Percentiles rank a stretch among this genome's conserved stretches.
phyloP scores from a whole-genome alignment of 495 filamentous ascomycete genomes.

The Zalerion maritima region DNA sequence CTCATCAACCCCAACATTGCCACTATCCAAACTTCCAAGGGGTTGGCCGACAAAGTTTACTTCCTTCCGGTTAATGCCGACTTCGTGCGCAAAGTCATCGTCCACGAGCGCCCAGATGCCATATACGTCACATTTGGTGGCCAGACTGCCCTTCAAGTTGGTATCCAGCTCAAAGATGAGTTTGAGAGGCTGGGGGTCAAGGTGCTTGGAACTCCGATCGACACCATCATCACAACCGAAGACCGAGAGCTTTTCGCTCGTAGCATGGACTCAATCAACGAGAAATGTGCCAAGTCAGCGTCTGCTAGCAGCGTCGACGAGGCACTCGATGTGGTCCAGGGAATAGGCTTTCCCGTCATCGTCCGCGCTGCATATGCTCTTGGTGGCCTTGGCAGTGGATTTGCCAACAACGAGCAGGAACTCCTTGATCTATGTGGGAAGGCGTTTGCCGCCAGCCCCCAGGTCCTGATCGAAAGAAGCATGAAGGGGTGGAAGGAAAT shows the following conservation, averaged over 20 bases:
- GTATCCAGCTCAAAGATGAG: slow-evolving; percentile 92
- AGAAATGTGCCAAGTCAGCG: slow-evolving; percentile 95
- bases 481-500: slow-evolving; percentile 99
- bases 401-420: slow-evolving; percentile 81
- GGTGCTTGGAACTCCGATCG: slow-evolving; percentile 90
- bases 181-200: slow-evolving; percentile 81
- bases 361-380: slow-evolving; percentile 93
- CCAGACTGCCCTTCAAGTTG: slow-evolving; percentile 87
- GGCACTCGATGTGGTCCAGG: slow-evolving; percentile 65
- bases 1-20: slow-evolving; percentile 98
- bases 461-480: slow-evolving; percentile 89
- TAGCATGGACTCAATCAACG: slow-evolving; percentile 95
- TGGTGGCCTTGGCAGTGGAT: slow-evolving; percentile 88
- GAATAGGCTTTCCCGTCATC: slow-evolving; percentile 92
- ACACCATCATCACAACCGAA: slow-evolving; percentile 96
- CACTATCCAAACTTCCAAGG: slow-evolving; percentile 96
- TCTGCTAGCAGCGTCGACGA: slow-evolving; percentile 80
- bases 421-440: slow-evolving; percentile 85
- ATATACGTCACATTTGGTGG: slow-evolving; percentile 95
- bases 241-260: slow-evolving; percentile 93
- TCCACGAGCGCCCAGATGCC: slow-evolving; percentile 81
- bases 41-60: slow-evolving; percentile 93
- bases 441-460: slow-evolving; percentile 86
- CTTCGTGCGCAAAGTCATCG: slow-evolving; percentile 93
- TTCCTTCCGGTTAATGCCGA: slow-evolving; percentile 95